These are phyloP conservation scores for Kingdonia uniflora DNA, from an alignment of 164 flowering plant species.

Conservation along the genomic window DNA sequence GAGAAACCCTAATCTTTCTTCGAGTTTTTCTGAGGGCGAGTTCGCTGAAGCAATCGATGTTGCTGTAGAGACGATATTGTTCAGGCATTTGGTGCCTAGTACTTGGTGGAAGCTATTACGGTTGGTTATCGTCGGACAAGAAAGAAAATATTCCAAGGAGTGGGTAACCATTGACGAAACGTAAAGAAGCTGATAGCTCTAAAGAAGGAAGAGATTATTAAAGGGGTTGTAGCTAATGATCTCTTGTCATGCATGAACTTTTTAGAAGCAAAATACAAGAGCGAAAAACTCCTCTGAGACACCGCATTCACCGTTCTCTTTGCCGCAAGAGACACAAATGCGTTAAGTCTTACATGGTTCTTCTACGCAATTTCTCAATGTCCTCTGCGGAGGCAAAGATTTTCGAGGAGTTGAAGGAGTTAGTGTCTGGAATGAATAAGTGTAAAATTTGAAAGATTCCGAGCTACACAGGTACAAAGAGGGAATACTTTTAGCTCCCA, in stretches of 20 bases:
- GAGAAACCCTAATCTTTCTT: conserved; percentile 8
- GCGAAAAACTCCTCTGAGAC: conserved; percentile 8
- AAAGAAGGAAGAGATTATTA: neutral
- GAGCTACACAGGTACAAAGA: too few relatives aligned
- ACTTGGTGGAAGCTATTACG: conserved; percentile 18
- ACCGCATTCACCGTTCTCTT: conserved; percentile 8
- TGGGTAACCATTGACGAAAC: conserved; percentile 8
- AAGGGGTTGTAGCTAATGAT: neutral
- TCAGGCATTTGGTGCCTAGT: conserved; percentile 15
- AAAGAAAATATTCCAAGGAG: conserved; percentile 12
- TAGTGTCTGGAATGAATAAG: conserved; percentile 2
- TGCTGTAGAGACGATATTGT: conserved; percentile 12
- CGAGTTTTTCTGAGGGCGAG: conserved; percentile 11
- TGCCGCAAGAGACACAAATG: conserved; percentile 17
- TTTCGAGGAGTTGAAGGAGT: conserved; percentile 19
- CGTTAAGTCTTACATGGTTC: conserved; percentile 36
- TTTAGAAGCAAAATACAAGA: neutral
- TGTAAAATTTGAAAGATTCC: too few relatives aligned
- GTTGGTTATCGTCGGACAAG: conserved; percentile 16
- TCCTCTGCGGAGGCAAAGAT: conserved; percentile 27
- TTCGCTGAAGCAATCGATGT: conserved; percentile 20
- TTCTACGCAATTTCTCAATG: conserved; percentile 26
- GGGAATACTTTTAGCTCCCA: too few relatives aligned
- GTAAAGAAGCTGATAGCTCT: conserved; percentile 3
- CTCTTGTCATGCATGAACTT: conserved; percentile 11